Conservation (phyloP, 331 rosid genomes). For the Pyracantha coccinea region DNA sequence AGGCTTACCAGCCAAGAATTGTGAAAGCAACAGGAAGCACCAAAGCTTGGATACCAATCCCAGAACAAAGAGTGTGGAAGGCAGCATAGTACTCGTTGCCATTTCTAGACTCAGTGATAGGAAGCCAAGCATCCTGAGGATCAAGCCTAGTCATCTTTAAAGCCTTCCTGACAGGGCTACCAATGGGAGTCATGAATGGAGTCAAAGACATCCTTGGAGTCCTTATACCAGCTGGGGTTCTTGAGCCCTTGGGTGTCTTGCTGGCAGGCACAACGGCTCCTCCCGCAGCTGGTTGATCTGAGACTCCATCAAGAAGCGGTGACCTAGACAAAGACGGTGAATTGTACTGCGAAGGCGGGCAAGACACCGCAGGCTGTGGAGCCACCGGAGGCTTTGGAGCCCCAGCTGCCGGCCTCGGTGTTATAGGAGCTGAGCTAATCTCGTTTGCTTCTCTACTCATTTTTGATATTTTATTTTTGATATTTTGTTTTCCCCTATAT, state of each 20-base stretch:
- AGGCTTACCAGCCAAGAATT: slow-evolving; percentile 66
- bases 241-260: slow-evolving; percentile 52
- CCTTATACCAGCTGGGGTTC: slow-evolving; percentile 22
- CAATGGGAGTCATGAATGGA: slow-evolving; percentile 75
- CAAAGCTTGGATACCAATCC: slow-evolving; percentile 78
- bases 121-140: slow-evolving; percentile 89
- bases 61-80: slow-evolving; percentile 76
- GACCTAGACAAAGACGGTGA: slow-evolving; percentile 76
- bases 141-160: slow-evolving; percentile 58
- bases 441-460: slow-evolving; percentile 40
- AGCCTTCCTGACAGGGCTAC: slow-evolving; percentile 69
- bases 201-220: slow-evolving; percentile 44
- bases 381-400: slow-evolving; percentile 28
- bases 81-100: slow-evolving; percentile 75
- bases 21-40: slow-evolving; percentile 83
- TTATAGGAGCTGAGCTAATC: slow-evolving; percentile 67
- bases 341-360: slow-evolving; percentile 82
- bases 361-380: slow-evolving; percentile 50
- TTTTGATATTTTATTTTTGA: not conserved
- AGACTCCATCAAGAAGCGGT: slow-evolving; percentile 42
- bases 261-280: not conserved
- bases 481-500: not conserved
- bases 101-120: slow-evolving; percentile 78
- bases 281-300: not conserved
- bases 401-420: slow-evolving; percentile 34